These are phyloP conservation scores for Candida palmyrensis DNA, from an alignment of 805 yeast species.

Conservation along the genomic window DNA sequence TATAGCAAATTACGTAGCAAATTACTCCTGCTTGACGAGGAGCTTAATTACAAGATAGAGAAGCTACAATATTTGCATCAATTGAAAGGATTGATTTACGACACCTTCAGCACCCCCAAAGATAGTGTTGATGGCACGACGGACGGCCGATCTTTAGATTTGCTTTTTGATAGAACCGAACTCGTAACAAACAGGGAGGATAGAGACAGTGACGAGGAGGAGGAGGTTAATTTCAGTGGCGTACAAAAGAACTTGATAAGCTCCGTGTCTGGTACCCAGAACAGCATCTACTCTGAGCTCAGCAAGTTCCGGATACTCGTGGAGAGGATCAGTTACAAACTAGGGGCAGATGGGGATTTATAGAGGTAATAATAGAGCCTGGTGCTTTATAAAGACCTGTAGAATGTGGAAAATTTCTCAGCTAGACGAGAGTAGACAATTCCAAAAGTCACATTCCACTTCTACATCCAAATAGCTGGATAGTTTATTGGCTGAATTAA, in stretches of 20 bases:
- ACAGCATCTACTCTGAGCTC: constrained; percentile 13
- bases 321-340: constrained; percentile 16
- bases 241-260: constrained; percentile 5
- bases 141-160: not conserved
- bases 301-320: constrained; percentile 22
- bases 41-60: constrained; percentile 20
- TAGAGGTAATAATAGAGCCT: constrained; percentile 1
- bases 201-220: constrained; percentile 19
- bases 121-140: not conserved
- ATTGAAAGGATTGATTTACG: constrained; percentile 9
- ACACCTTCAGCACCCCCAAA: constrained; percentile 2
- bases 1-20: constrained; percentile 16
- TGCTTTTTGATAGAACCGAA: no score
- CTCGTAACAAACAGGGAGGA: constrained; percentile 2
- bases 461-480: no score
- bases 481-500: constrained; percentile 4
- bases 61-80: constrained; percentile 23
- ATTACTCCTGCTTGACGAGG: constrained; percentile 13
- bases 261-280: constrained; percentile 4
- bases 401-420: not conserved
- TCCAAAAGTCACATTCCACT: no score
- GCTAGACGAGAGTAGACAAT: no score
- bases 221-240: constrained; percentile 5
- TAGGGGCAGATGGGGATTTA: constrained; percentile 2
- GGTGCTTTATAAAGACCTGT: constrained; percentile 1